Evolutionary conservation across 352 stramenopile genomes (phyloP).

Genomic region (Sclerospora graminicola): DNA sequence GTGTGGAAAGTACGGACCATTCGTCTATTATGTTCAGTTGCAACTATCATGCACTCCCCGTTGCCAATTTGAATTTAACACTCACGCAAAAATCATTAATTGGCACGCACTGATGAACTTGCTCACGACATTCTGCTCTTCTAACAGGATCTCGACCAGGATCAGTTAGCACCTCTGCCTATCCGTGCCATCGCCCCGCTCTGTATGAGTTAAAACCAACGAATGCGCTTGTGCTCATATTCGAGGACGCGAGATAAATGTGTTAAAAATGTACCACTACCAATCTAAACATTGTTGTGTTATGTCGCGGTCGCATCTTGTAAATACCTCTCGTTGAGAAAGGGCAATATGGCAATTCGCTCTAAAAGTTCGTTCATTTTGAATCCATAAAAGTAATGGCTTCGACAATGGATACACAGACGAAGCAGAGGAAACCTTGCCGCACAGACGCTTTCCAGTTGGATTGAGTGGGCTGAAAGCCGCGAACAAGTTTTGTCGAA

Average conservation of each 20-base stretch:
- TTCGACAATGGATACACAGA: constrained; percentile 21
- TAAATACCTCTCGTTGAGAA: constrained; percentile 83
- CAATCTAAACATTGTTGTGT: constrained; percentile 84
- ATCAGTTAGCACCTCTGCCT: constrained; percentile 68
- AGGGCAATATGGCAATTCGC: constrained; percentile 55
- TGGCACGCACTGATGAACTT: constrained; percentile 50
- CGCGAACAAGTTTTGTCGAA: constrained; percentile 82
- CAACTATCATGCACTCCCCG: constrained; percentile 86
- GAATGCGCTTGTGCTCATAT: constrained; percentile 83
- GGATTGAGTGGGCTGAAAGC: constrained; percentile 85
- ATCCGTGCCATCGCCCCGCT: constrained; percentile 81
- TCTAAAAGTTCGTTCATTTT: constrained; percentile 65
- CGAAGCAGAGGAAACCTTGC: constrained; percentile 44
- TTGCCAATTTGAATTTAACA: constrained; percentile 48
- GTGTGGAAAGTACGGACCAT: constrained; percentile 85
- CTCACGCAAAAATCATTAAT: constrained; percentile 48
- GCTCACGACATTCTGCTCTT: constrained; percentile 81
- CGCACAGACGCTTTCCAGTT: constrained; percentile 66
- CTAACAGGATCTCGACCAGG: constrained; percentile 78
- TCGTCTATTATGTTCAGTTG: constrained; percentile 87
- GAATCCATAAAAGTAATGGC: constrained; percentile 55
- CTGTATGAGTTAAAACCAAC: constrained; percentile 87
- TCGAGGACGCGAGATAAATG: constrained; percentile 75
- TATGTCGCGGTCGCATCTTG: constrained; percentile 80
- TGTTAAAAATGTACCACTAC: constrained; percentile 56